Percentiles rank a stretch among this genome's conserved stretches.
phyloP scores from a whole-genome alignment of 2,329 filamentous ascomycete species.

The Fusarium tuaranense region DNA sequence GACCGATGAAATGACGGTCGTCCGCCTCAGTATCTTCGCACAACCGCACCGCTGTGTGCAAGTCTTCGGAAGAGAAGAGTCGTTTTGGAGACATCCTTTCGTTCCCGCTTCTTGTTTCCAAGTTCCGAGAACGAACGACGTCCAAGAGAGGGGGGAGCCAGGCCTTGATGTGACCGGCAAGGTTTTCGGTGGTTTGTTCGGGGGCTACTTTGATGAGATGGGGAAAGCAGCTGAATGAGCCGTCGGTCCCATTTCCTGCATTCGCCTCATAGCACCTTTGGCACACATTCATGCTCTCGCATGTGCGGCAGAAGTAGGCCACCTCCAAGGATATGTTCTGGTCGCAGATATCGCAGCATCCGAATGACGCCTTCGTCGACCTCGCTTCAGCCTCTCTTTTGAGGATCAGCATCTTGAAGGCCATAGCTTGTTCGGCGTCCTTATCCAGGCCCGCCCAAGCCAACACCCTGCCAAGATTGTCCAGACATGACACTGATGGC shows the following conservation, averaged over 20 bases:
- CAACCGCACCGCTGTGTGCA: not conserved
- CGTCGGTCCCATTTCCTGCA: not conserved
- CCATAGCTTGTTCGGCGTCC: not conserved
- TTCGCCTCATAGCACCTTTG: not conserved
- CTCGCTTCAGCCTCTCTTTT: not conserved
- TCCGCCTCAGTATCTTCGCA: not conserved
- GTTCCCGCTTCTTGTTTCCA: not conserved
- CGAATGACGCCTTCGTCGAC: not conserved
- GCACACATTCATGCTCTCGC: not conserved
- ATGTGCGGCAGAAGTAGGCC: not conserved
- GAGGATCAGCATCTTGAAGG: not conserved
- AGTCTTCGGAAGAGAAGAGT: not conserved
- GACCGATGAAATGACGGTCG: not conserved
- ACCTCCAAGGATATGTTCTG: not conserved
- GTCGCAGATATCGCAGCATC: not conserved
- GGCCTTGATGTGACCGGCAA: not conserved
- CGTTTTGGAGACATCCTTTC: not conserved
- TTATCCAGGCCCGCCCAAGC: not conserved
- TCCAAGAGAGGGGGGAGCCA: not conserved
- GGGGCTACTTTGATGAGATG: not conserved
- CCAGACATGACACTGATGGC: not conserved
- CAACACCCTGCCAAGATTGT: not conserved
- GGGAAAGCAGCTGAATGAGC: not conserved
- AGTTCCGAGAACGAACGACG: not conserved
- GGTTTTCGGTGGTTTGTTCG: not conserved